Conservation (phyloP, 1,139 yeast genomes). For the Debaryomyces sp. region DNA sequence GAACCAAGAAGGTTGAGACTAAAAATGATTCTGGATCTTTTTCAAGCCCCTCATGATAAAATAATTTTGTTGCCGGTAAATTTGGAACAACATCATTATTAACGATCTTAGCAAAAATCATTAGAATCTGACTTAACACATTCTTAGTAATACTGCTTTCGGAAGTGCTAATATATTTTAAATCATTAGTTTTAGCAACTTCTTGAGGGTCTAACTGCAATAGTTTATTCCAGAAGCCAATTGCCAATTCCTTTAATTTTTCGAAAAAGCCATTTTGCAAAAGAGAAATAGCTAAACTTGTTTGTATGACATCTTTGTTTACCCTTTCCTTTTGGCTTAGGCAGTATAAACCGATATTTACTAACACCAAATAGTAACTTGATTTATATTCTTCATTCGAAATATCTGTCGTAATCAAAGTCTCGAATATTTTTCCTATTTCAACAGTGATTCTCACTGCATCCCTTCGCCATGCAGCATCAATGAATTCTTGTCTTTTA, state of each 20-base stretch:
- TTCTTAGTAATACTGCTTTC: conserved; percentile 42
- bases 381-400: conserved; percentile 20
- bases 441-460: conserved; percentile 45
- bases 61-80: conserved; percentile 28
- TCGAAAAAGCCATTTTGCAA: conserved; percentile 50
- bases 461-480: conserved; percentile 34
- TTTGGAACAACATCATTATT: conserved; percentile 25
- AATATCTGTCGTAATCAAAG: conserved; percentile 25
- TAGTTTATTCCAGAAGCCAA: conserved; percentile 24
- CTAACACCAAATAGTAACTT: conserved; percentile 32
- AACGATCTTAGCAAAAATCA: conserved; percentile 42
- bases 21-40: conserved; percentile 23
- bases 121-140: conserved; percentile 43
- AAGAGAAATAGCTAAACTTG: conserved; percentile 50
- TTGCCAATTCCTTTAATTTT: conserved; percentile 24
- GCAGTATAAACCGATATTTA: conserved; percentile 31
- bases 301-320: conserved; percentile 34
- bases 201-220: conserved; percentile 20
- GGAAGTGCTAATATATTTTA: conserved; percentile 39
- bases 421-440: conserved; percentile 34
- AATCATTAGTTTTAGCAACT: conserved; percentile 31
- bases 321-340: conserved; percentile 32
- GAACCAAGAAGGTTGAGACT: conserved; percentile 39
- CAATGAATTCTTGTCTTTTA: conserved; percentile 44
- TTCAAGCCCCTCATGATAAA: conserved; percentile 27